Conservation (phyloP, 345 rosid genomes). For the Theobroma cacao region DNA sequence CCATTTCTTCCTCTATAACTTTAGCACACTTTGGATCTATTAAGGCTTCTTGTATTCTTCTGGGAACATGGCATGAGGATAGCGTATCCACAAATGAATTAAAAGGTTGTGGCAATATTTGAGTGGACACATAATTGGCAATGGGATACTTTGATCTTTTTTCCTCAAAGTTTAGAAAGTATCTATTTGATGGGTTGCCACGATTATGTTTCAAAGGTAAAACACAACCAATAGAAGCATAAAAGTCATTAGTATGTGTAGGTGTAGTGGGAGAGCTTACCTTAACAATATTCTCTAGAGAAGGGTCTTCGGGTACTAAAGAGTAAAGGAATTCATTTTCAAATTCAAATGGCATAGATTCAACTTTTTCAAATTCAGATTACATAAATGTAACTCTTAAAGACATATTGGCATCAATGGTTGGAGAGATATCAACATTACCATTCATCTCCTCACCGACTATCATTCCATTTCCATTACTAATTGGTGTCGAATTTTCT, state of each 20-base stretch:
- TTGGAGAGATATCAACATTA: too few relatives aligned
- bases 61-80: too few relatives aligned
- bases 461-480: neutral
- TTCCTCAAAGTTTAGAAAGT: neutral
- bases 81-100: neutral
- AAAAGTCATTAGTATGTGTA: neutral
- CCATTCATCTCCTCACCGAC: neutral
- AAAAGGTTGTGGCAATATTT: neutral
- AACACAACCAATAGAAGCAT: neutral
- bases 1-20: too few relatives aligned
- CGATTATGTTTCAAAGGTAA: conserved; percentile 2
- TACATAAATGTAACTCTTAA: too few relatives aligned
- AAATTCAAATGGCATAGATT: too few relatives aligned
- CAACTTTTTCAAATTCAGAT: neutral
- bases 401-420: too few relatives aligned
- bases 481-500: neutral
- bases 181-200: neutral
- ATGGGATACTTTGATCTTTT: neutral
- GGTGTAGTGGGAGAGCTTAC: neutral
- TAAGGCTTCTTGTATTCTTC: too few relatives aligned
- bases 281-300: neutral
- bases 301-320: neutral
- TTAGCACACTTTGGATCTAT: too few relatives aligned
- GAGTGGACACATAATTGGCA: neutral
- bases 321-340: neutral